Evolutionary conservation across 176 grass and related monocot species (phyloP), one percentile per base, ranked within the genome.

Genomic region (Lolium multiflorum): DNA sequence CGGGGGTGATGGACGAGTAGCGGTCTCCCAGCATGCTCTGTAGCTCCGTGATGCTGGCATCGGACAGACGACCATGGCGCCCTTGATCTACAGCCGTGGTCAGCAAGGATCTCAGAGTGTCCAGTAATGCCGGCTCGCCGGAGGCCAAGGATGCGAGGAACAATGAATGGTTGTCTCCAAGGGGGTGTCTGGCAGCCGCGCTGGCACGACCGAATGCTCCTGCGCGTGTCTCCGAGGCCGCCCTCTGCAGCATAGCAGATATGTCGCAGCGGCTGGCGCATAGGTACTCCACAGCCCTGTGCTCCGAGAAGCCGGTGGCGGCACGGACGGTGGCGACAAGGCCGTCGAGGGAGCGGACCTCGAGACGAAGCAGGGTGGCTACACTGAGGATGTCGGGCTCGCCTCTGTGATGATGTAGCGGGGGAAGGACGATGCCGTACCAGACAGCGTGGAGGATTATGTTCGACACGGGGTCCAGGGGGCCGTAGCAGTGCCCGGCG

Each of bases 401-500:
- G 66, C 35, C 16, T 9, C 0, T 39, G 35, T 35, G 35, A 15
- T 8, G n/a, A 8, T 37, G 66, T 8, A 18, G 8, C 66, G 35
- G 71, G 12, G 71, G 71, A 21, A 15, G 13, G 46, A 15, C 7
- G 12, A 26, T 3, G 46, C 4, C 26, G 46, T 75, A 75, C 48
- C 72, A 75, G 8, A 16, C 48, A 14, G 72, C 22, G 0, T 75
- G 48, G 24, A 52, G 7, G 24, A 52, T 31, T 14, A 75, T 75
- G 72, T 75, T 75, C 14, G 72, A 75, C 47, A 52, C 72, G 7
- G 72, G 72, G 72, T 75, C 47, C 22, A 75, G 16, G 47, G 47
- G 72, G 47, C 72, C 47, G 48, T 75, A 75, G 72, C 24, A 75
- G 15, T 52, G 47, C 3, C 72, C 72, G 8, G 47, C 48, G 22